Conservation (phyloP, 495 filamentous ascomycete species). For the Xylaria bambusicola region DNA sequence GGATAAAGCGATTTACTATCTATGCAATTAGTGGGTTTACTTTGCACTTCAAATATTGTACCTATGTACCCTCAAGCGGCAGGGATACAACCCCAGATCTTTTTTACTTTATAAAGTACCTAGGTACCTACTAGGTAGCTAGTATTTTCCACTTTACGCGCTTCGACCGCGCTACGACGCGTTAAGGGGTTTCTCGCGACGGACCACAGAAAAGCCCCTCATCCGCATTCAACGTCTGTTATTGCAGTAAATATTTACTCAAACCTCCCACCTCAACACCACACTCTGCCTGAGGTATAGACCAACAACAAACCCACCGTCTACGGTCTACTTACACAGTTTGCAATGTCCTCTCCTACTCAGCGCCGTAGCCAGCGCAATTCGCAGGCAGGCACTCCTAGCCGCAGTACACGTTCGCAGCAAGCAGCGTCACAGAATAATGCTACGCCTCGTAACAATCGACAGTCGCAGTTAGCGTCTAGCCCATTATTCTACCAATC, state of each 20-base stretch:
- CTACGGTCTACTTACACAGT: background rate
- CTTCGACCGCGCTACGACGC: constrained; percentile 11
- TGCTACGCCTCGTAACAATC: constrained; percentile 48
- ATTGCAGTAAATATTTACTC: background rate
- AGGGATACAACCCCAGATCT: too few species aligned
- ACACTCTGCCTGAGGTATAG: background rate
- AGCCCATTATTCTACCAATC: constrained; percentile 85
- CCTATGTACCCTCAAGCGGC: too few species aligned
- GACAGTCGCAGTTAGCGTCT: constrained; percentile 57
- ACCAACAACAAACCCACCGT: background rate
- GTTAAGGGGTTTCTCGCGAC: constrained; percentile 19
- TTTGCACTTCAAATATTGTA: too few species aligned
- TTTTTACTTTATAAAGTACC: too few species aligned
- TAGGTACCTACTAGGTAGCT: background rate
- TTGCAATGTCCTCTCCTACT: constrained; percentile 62
- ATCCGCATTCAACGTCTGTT: background rate
- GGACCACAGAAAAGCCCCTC: background rate
- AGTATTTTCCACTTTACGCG: constrained; percentile 23
- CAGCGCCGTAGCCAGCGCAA: constrained; percentile 52
- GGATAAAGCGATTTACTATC: too few species aligned
- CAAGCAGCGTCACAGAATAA: constrained; percentile 42
- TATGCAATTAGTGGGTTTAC: background rate
- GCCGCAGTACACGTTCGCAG: constrained; percentile 54
- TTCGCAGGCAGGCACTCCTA: constrained; percentile 59
- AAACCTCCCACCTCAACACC: constrained; percentile 2